Evolutionary conservation across 306 rosid genomes (phyloP).

Genomic region (Lablab purpureus): DNA sequence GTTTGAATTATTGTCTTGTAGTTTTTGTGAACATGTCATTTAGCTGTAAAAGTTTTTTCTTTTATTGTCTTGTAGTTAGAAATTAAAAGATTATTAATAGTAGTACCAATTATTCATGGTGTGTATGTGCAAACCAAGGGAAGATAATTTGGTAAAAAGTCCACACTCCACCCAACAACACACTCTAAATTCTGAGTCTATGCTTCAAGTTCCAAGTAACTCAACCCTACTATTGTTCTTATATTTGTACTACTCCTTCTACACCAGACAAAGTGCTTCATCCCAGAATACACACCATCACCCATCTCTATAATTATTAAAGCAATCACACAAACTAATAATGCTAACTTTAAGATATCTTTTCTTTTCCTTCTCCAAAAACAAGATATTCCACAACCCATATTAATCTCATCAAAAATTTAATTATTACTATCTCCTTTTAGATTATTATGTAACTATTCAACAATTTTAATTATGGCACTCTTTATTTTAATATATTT

Average conservation of each 20-base stretch:
- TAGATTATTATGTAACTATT: too few species aligned
- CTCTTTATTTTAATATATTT: too few species aligned
- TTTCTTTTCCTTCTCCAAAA: background rate
- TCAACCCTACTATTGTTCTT: background rate
- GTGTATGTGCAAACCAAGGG: background rate
- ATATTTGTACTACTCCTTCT: background rate
- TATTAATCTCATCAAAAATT: too few species aligned
- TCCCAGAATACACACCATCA: background rate
- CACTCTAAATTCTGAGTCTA: background rate
- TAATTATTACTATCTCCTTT: too few species aligned
- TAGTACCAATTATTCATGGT: background rate
- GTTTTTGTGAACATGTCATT: background rate
- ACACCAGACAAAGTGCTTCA: background rate
- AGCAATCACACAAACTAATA: background rate
- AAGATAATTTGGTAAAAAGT: background rate
- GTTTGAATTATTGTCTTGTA: too few species aligned
- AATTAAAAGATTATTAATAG: background rate
- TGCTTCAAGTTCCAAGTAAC: slow-evolving; percentile 24
- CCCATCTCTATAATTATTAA: too few species aligned
- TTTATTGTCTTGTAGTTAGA: background rate
- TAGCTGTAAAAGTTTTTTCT: background rate
- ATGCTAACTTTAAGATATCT: background rate
- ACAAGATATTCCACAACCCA: too few species aligned
- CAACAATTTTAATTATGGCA: too few species aligned
- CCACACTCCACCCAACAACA: background rate